Evolutionary conservation across 2,329 filamentous ascomycete species (phyloP).

Genomic region (Diaporthe citri): DNA sequence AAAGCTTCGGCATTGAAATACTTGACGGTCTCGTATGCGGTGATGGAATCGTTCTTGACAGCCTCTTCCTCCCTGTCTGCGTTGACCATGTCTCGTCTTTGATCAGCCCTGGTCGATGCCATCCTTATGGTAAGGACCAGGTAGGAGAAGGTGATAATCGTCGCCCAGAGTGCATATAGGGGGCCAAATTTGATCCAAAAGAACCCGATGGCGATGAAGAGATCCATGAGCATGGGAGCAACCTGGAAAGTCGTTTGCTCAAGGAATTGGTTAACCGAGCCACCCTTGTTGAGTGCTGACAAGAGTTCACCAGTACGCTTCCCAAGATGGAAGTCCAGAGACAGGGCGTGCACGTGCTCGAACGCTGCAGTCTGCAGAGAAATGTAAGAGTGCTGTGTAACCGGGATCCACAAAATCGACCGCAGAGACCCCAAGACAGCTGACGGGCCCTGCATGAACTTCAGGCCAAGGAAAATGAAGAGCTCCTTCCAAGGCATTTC

Average conservation of each 20-base stretch:
- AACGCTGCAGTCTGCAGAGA: constrained; percentile 95
- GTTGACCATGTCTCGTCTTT: constrained; percentile 94
- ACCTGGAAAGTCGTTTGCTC: constrained; percentile 98
- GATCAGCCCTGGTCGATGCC: constrained; percentile 91
- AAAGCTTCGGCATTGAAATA: constrained; percentile 89
- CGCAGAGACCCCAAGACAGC: constrained; percentile 87
- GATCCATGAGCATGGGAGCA: constrained; percentile 92
- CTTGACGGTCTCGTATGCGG: constrained; percentile 96
- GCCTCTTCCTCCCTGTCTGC: constrained; percentile 95
- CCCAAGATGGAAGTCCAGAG: constrained; percentile 94
- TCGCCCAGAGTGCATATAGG: constrained; percentile 90
- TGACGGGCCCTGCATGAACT: constrained; percentile 88
- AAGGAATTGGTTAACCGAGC: constrained; percentile 94
- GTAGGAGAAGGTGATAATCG: constrained; percentile 94
- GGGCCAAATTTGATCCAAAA: constrained; percentile 85
- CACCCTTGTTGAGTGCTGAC: constrained; percentile 95
- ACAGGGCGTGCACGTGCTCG: constrained; percentile 95
- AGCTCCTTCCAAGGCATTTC: constrained; percentile 81
- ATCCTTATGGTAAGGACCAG: constrained; percentile 96
- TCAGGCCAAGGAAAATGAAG: constrained; percentile 80
- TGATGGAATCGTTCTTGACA: constrained; percentile 98
- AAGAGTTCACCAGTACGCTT: constrained; percentile 97
- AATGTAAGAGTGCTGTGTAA: constrained; percentile 96
- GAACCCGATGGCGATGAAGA: constrained; percentile 86
- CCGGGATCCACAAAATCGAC: constrained; percentile 92